These are phyloP conservation scores for Phytophthora pinifolia DNA, from an alignment of 352 stramenopile genomes.

Conservation along the genomic window DNA sequence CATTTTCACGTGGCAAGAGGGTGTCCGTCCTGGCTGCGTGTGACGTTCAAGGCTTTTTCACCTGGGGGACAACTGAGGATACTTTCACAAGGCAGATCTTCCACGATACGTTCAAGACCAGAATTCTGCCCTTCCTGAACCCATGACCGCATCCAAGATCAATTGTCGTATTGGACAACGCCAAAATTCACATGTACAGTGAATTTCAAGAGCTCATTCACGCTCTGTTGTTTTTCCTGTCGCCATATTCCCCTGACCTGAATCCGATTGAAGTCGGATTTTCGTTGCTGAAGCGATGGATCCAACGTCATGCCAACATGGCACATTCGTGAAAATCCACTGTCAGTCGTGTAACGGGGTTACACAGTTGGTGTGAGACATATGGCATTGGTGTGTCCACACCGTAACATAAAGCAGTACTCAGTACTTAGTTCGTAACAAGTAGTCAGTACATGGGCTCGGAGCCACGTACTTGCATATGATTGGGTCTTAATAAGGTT, in stretches of 20 bases:
- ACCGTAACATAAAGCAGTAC: too few species aligned
- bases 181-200: constrained; percentile 26
- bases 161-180: constrained; percentile 30
- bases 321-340: not conserved
- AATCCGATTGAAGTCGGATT: constrained; percentile 9
- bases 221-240: constrained; percentile 7
- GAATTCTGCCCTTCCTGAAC: constrained; percentile 13
- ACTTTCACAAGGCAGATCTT: constrained; percentile 25
- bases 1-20: constrained; percentile 12
- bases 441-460: too few species aligned
- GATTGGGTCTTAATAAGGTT: too few species aligned
- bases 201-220: constrained; percentile 5
- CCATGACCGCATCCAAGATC: constrained; percentile 22
- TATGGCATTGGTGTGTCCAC: too few species aligned
- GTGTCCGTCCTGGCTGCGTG: constrained; percentile 24
- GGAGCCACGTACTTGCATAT: too few species aligned
- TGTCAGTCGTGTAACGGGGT: too few species aligned
- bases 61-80: constrained; percentile 10
- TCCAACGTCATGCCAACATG: constrained; percentile 3
- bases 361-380: too few species aligned
- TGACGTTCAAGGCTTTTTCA: constrained; percentile 22
- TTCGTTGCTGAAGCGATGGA: constrained; percentile 9
- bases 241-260: not conserved
- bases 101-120: constrained; percentile 18
- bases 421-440: too few species aligned